phyloP scores from a whole-genome alignment of 2,329 filamentous ascomycete species.

The Botrytis fragariae region DNA sequence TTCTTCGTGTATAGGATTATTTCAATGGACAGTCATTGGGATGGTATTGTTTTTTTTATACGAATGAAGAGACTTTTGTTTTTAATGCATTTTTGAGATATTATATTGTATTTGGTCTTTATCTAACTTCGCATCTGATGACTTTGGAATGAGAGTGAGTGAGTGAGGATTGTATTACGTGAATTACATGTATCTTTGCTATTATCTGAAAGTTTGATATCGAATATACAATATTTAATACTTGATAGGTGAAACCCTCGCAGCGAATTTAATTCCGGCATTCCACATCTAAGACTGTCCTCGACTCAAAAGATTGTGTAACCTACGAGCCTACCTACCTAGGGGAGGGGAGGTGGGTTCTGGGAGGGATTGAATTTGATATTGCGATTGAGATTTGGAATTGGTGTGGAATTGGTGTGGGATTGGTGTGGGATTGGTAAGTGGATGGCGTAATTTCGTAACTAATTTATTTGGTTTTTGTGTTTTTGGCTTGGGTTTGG shows the following conservation, averaged over 20 bases:
- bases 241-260: neutral
- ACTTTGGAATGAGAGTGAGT: neutral
- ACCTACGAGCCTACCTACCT: too few relatives aligned
- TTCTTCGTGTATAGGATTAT: conserved; percentile 29
- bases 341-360: too few relatives aligned
- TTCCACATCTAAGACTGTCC: too few relatives aligned
- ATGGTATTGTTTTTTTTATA: conserved; percentile 13
- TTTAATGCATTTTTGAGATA: conserved; percentile 6
- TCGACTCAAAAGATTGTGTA: too few relatives aligned
- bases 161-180: neutral
- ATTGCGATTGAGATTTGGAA: neutral
- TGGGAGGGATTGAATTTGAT: too few relatives aligned
- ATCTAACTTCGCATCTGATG: neutral
- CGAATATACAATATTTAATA: neutral
- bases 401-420: neutral
- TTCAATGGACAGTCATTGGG: conserved; percentile 22
- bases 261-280: neutral
- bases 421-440: neutral
- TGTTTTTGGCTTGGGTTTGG: neutral
- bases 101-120: neutral
- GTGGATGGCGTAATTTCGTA: neutral
- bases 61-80: conserved; percentile 6
- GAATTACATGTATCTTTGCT: neutral
- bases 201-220: neutral
- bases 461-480: neutral